Evolutionary conservation across 495 filamentous ascomycete species (phyloP).

Genomic region (Aspergillus steynii): DNA sequence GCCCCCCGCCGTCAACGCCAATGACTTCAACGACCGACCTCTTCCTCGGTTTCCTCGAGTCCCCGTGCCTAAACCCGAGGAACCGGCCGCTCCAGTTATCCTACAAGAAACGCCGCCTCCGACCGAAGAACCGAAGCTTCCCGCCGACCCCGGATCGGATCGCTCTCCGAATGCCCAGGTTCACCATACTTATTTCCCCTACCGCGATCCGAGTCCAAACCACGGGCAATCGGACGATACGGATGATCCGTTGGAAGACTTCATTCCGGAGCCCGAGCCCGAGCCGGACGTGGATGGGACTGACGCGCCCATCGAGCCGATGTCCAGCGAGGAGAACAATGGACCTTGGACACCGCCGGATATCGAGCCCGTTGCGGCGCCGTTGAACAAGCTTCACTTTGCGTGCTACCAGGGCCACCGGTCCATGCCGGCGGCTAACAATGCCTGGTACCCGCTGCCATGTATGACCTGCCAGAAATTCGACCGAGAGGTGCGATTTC

Average conservation of each 20-base stretch:
- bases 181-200: background rate
- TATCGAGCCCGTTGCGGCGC: slow-evolving; percentile 36
- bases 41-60: background rate
- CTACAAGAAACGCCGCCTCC: background rate
- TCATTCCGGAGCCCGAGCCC: slow-evolving; percentile 43
- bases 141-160: background rate
- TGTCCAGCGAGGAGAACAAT: slow-evolving; percentile 30
- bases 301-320: slow-evolving; percentile 25
- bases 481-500: slow-evolving; percentile 43
- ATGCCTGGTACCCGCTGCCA: slow-evolving; percentile 47
- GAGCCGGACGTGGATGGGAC: slow-evolving; percentile 27
- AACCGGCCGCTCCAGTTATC: background rate
- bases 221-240: slow-evolving; percentile 8
- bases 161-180: background rate
- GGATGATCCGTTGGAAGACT: slow-evolving; percentile 36
- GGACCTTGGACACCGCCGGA: slow-evolving; percentile 35
- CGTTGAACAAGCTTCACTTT: slow-evolving; percentile 42
- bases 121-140: background rate
- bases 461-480: slow-evolving; percentile 53
- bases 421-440: slow-evolving; percentile 41
- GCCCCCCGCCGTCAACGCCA: slow-evolving; percentile 1
- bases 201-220: background rate
- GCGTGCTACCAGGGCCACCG: slow-evolving; percentile 49
- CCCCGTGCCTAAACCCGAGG: background rate
- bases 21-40: slow-evolving; percentile 1